Evolutionary conservation across 257 asterid species (phyloP).

Genomic region (Ballota nigra): DNA sequence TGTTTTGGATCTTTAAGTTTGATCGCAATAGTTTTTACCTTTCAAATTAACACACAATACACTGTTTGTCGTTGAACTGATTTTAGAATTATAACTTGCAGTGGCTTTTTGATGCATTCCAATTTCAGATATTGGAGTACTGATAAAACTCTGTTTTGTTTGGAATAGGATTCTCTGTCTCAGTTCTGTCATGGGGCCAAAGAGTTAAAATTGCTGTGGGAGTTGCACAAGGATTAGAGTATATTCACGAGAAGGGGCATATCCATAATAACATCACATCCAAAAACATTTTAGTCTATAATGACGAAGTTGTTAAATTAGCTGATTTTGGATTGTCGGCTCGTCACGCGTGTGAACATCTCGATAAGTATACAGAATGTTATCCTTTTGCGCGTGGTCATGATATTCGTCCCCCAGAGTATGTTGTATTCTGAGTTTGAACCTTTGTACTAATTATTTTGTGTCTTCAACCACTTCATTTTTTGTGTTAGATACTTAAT

Average conservation of each 20-base stretch:
- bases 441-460: neutral
- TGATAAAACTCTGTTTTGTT: neutral
- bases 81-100: neutral
- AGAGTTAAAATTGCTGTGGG: neutral
- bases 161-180: neutral
- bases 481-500: neutral
- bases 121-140: neutral
- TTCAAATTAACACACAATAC: too few species aligned
- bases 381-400: neutral
- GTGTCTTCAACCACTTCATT: neutral
- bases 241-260: conserved; percentile 14
- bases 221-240: neutral
- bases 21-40: neutral
- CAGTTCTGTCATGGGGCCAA: neutral
- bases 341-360: neutral
- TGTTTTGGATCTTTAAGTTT: too few species aligned
- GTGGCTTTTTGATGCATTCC: neutral
- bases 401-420: conserved; percentile 50
- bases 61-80: too few species aligned
- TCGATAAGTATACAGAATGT: too few species aligned
- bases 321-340: conserved; percentile 46
- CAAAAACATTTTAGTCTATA: conserved; percentile 28
- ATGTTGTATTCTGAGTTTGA: conserved; percentile 8
- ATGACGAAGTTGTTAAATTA: conserved; percentile 51
- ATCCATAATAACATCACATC: conserved; percentile 24